Conservation (phyloP, 768 basidiomycete species). For the Sistotremastrum suecicum region DNA sequence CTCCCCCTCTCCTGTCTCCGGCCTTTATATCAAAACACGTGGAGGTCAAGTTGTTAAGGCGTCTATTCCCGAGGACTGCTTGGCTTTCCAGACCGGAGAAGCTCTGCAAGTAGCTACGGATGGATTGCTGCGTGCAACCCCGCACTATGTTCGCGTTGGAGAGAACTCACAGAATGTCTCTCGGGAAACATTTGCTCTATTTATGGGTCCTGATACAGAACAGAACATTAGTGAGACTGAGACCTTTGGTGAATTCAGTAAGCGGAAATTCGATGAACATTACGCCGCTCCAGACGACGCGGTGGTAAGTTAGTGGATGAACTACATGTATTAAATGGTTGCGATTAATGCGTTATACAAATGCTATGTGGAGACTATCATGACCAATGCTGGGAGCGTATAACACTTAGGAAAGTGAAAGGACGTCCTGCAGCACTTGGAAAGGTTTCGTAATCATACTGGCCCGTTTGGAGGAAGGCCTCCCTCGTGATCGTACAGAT, state of each 20-base stretch:
- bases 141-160: slow-evolving; percentile 84
- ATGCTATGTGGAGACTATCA: too few relatives aligned
- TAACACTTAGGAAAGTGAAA: slow-evolving; percentile 16
- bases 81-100: slow-evolving; percentile 97
- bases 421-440: slow-evolving; percentile 44
- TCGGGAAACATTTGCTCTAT: slow-evolving; percentile 81
- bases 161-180: slow-evolving; percentile 35
- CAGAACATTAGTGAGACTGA: slow-evolving; percentile 52
- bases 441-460: slow-evolving; percentile 48
- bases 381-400: too few relatives aligned
- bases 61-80: slow-evolving; percentile 66
- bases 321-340: too few relatives aligned
- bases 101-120: slow-evolving; percentile 83
- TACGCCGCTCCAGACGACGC: slow-evolving; percentile 14
- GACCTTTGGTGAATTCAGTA: slow-evolving; percentile 87
- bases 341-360: too few relatives aligned
- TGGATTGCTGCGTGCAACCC: slow-evolving; percentile 74
- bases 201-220: slow-evolving; percentile 81
- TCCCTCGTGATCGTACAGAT: slow-evolving; percentile 11
- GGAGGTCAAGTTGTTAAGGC: slow-evolving; percentile 70
- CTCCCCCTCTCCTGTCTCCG: slow-evolving; percentile 63
- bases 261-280: slow-evolving; percentile 58
- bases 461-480: slow-evolving; percentile 36
- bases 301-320: too few relatives aligned
- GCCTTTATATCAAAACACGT: slow-evolving; percentile 84